Base-by-base conservation (phyloP, 23 red algal genomes). In the Cyanidium caldarium region DNA sequence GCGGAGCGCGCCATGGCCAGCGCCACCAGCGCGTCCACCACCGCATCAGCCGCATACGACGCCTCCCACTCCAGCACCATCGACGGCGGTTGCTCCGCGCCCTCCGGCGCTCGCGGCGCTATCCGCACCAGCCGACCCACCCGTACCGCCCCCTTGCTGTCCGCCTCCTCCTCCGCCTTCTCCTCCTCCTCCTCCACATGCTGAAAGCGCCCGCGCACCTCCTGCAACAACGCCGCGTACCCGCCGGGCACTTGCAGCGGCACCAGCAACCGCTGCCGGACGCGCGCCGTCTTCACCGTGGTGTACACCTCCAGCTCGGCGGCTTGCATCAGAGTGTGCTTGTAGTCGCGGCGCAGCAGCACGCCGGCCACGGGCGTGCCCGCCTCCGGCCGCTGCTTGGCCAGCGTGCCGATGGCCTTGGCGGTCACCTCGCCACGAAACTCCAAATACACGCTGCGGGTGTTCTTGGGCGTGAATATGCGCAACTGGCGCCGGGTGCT, bases 301-400 rank as follows among this genome's bases (percentile, higher is more conserved):
- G 92, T 98, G 65, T 98, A 98, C 43, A 68, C 72, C 33, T 83
- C 77, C 46, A 98, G 46, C 42, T 88, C 84, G 38, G 67, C 56
- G 17, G 84, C 84, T 38, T 73, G 72, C n/a, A 98, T 72, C 29
- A 98, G 39, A 1, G 92, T 88, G 67, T 98, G 81, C 36, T 77
- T 43, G 73, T 87, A 98, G 39, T 88, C 92, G 72, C 86, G 85
- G 36, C 81, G 75, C 35, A 98, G 75, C 21, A 98, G 40, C 12
- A 98, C 58, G 31, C 92, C 85, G n/a, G 84, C 79, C 17, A 88
- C 79, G 29, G 70, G 71, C 17, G 78, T 77, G 29, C 92, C 92
- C 26, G 71, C 34, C 37, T 87, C 81, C 12, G 72, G 80, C 38
- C 35, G 45, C 21, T 67, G 44, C 38, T 86, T 82, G 23, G 78